Conservation (phyloP, 2,329 filamentous ascomycete genomes). For the Claviceps maximensis region DNA sequence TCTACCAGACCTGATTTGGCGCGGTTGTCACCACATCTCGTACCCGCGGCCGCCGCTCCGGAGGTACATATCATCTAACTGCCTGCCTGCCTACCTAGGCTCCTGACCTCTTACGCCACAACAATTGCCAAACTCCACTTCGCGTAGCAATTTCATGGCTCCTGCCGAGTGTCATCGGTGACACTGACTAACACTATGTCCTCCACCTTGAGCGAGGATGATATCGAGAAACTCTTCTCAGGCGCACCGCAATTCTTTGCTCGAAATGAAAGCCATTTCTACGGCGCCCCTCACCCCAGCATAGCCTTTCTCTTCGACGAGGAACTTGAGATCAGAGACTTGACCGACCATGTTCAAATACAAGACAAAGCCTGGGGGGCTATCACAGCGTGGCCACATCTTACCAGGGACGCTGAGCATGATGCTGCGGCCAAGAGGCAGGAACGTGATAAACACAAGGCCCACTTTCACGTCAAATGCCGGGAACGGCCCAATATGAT, state of each 20-base stretch:
- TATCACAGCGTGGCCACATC: constrained; percentile 49
- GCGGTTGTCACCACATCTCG: not conserved
- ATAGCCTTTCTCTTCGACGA: constrained; percentile 58
- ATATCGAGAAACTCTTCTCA: constrained; percentile 59
- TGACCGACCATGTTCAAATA: constrained; percentile 51
- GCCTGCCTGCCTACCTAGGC: too few species aligned
- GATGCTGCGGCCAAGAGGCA: constrained; percentile 30
- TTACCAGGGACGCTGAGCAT: constrained; percentile 37
- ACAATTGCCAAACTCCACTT: not conserved
- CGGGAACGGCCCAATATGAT: constrained; percentile 58
- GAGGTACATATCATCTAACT: too few species aligned
- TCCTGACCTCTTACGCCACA: not conserved
- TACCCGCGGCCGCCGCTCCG: not conserved
- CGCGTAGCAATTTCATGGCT: constrained; percentile 1
- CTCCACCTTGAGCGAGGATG: constrained; percentile 40
- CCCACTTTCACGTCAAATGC: constrained; percentile 46
- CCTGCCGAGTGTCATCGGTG: constrained; percentile 19
- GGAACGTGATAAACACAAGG: constrained; percentile 30
- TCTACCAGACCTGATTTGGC: not conserved
- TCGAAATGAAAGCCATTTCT: constrained; percentile 44
- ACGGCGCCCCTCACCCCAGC: constrained; percentile 46
- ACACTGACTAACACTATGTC: constrained; percentile 43
- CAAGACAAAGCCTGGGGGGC: constrained; percentile 50
- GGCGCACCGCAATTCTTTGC: constrained; percentile 63
- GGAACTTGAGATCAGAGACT: constrained; percentile 45